A percentile compares a stretch with the other conserved stretches of the same genome.
Conservation (phyloP, 2,329 filamentous ascomycete species). For the Fusarium citri region DNA sequence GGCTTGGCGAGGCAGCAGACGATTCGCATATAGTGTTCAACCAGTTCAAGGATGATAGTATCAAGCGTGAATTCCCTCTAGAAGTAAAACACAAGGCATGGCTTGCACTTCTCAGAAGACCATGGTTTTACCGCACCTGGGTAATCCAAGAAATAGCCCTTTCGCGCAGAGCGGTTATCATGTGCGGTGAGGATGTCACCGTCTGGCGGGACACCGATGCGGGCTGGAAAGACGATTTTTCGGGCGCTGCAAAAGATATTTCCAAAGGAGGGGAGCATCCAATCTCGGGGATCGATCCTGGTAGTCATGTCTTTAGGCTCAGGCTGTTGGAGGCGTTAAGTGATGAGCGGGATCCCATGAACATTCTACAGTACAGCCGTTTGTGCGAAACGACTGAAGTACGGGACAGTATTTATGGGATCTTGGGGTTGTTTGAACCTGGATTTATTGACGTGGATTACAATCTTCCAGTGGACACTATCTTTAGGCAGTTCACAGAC, state of each 20-base stretch:
- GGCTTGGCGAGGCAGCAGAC: slow-evolving; percentile 13
- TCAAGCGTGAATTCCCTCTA: too few relatives aligned
- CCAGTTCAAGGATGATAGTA: slow-evolving; percentile 1
- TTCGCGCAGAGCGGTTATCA: not conserved
- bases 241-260: not conserved
- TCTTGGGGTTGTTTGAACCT: slow-evolving; percentile 15
- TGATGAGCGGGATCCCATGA: not conserved
- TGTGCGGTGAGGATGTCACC: slow-evolving; percentile 5
- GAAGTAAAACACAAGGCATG: not conserved
- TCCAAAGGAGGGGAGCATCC: slow-evolving; percentile 11
- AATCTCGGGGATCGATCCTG: not conserved
- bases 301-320: slow-evolving; percentile 11
- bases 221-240: slow-evolving; percentile 10
- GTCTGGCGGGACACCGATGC: not conserved
- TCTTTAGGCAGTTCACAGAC: slow-evolving; percentile 17
- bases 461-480: not conserved
- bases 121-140: slow-evolving; percentile 33
- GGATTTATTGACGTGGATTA: slow-evolving; percentile 9
- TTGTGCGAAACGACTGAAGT: slow-evolving; percentile 18
- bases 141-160: slow-evolving; percentile 24
- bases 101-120: slow-evolving; percentile 2
- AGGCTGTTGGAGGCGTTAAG: not conserved
- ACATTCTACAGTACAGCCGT: slow-evolving; percentile 12
- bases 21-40: slow-evolving; percentile 11
- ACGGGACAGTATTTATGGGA: slow-evolving; percentile 16